A percentile compares a stretch with the other conserved stretches of the same genome.
Evolutionary conservation across 129 eudicot species (phyloP).

Genomic region (Solidago caesia): DNA sequence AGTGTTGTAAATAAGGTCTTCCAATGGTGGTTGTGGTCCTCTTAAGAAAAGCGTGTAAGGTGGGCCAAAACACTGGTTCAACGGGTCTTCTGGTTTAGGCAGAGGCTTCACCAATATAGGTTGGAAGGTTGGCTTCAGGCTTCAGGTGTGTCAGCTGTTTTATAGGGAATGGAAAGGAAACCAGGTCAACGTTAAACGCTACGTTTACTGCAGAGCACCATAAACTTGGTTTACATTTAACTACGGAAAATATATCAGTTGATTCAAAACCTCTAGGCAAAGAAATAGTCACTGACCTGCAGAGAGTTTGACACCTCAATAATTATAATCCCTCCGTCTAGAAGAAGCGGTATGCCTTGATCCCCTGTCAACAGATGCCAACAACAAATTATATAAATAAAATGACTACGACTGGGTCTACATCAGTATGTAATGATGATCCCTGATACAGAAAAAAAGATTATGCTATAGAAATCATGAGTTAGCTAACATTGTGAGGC

Average conservation of each 20-base stretch:
- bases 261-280: constrained; percentile 10
- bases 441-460: background rate
- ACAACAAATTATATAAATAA: constrained; percentile 23
- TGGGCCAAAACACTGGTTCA: constrained; percentile 73
- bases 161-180: constrained; percentile 70
- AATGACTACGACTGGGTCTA: constrained; percentile 10
- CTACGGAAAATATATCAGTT: background rate
- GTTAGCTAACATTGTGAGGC: constrained; percentile 17
- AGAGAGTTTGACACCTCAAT: constrained; percentile 40
- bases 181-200: constrained; percentile 57
- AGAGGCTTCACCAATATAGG: constrained; percentile 62
- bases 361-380: constrained; percentile 53
- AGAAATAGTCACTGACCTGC: constrained; percentile 51
- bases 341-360: constrained; percentile 65
- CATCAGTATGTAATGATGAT: constrained; percentile 1
- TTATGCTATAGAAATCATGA: background rate
- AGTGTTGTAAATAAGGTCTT: constrained; percentile 55
- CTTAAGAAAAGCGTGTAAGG: constrained; percentile 38
- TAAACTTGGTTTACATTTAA: constrained; percentile 25
- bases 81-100: constrained; percentile 96
- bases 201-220: constrained; percentile 39
- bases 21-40: constrained; percentile 72
- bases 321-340: constrained; percentile 71
- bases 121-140: constrained; percentile 82
- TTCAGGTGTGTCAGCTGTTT: constrained; percentile 84